Percentiles rank a stretch among this genome's conserved stretches.
Evolutionary conservation across 2,329 filamentous ascomycete species (phyloP).

Genomic region (Sphaerostilbella broomeana): DNA sequence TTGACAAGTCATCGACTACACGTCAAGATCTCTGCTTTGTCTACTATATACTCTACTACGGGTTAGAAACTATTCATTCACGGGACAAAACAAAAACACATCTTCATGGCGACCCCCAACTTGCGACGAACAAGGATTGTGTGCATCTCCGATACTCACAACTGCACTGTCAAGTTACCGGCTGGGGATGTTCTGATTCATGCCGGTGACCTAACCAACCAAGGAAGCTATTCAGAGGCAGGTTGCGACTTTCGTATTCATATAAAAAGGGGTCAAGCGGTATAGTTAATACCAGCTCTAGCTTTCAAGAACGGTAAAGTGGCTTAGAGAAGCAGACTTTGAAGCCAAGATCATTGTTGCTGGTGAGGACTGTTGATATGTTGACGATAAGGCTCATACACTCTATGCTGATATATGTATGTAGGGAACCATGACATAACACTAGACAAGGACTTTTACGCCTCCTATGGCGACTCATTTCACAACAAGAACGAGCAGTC

Average conservation of each 20-base stretch:
- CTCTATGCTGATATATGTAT: conserved; percentile 1
- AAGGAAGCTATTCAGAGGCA: conserved; percentile 54
- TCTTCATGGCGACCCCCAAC: conserved; percentile 12
- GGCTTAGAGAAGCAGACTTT: conserved; percentile 62
- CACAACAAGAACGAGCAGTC: conserved; percentile 52
- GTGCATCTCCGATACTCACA: conserved; percentile 73
- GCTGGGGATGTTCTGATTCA: conserved; percentile 69
- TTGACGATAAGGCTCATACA: neutral
- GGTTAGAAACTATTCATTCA: too few relatives aligned
- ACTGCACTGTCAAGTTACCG: conserved; percentile 57
- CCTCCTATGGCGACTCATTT: conserved; percentile 44
- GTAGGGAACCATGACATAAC: conserved; percentile 75
- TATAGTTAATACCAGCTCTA: too few relatives aligned
- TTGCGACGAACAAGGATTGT: conserved; percentile 56
- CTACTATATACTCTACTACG: too few relatives aligned
- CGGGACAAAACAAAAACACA: too few relatives aligned
- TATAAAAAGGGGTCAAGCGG: neutral
- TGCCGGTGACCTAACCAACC: conserved; percentile 70
- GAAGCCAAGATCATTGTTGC: conserved; percentile 65
- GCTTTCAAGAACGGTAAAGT: conserved; percentile 55
- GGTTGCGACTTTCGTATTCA: neutral
- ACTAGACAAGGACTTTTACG: conserved; percentile 58
- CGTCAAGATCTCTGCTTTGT: too few relatives aligned
- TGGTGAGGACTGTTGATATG: conserved; percentile 37
- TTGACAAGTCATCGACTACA: too few relatives aligned